Base-by-base conservation (phyloP, 192 early-diverging fungal species). In the Endogone sp. region DNA sequence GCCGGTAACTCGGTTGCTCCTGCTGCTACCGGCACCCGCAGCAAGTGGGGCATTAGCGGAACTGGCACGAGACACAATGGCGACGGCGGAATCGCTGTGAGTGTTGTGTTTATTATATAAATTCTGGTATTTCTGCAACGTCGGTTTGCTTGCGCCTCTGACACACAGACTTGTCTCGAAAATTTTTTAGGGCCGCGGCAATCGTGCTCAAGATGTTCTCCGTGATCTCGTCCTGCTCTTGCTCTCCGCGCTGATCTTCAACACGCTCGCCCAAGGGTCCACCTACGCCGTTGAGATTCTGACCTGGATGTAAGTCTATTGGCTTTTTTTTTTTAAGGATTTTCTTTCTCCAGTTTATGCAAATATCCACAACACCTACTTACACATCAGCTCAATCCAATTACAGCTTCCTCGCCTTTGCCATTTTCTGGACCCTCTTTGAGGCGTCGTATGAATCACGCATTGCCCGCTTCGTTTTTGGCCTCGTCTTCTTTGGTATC, bases 281-380 rank as follows among this genome's bases (percentile, higher is more conserved):
- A 69, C 56, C 11, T 23, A 29, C 49, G 70, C 73, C 10, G 79
- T 72, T 2, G 71, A 72, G 71, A 72, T 81, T 57, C 21, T 81
- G 8, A 21, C 73, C 24, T 81, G 79, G 79, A 49, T 81, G 65
- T 81, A 75, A 70, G 76, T 69, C 6, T 60, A 49, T 11, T 16
- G 9, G 6, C 37, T 49, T 16, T 16, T n/a, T n/a, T n/a, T n/a
- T n/a, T n/a, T n/a, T n/a, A n/a, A n/a, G n/a, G n/a, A n/a, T n/a
- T n/a, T n/a, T n/a, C n/a, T n/a, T n/a, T n/a, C n/a, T n/a, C n/a
- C n/a, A n/a, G n/a, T n/a, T 49, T 1, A 1, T 49, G 37, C 37
- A 6, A 49, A 49, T 49, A 49, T 16, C 16, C 6, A 49, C 37
- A 49, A 6, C 6, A 11, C 6, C 1, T 16, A 16, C 37, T 11